A percentile compares a stretch with the other conserved stretches of the same genome.
Conservation (phyloP, 495 filamentous ascomycete genomes). For the Daldinia concentrica region DNA sequence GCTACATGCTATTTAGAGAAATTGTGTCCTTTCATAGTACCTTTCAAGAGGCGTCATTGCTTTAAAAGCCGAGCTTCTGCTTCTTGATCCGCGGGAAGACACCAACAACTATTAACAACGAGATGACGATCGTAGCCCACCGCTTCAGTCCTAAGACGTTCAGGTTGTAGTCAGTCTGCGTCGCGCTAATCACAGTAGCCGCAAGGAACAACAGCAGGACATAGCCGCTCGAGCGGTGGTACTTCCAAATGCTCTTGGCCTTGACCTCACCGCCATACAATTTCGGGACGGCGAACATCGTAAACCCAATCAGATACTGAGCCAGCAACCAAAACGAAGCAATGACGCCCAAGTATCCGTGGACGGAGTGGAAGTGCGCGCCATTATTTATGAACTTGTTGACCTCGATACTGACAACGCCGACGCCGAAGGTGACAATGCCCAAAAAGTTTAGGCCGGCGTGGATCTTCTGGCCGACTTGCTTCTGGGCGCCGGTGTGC, state of each 20-base stretch:
- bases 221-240: constrained; percentile 85
- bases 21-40: not conserved
- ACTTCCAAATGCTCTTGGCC: constrained; percentile 87
- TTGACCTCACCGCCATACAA: constrained; percentile 81
- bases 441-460: constrained; percentile 70
- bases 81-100: constrained; percentile 81
- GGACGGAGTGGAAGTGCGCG: constrained; percentile 77
- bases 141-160: constrained; percentile 70
- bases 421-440: constrained; percentile 67
- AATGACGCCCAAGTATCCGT: constrained; percentile 80
- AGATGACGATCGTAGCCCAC: constrained; percentile 72
- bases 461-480: constrained; percentile 74
- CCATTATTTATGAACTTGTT: constrained; percentile 74
- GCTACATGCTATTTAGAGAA: not conserved
- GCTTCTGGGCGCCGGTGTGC: constrained; percentile 76
- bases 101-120: constrained; percentile 70
- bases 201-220: constrained; percentile 72
- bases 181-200: constrained; percentile 78
- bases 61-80: constrained; percentile 75
- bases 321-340: constrained; percentile 76
- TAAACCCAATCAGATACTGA: constrained; percentile 81
- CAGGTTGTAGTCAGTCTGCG: constrained; percentile 74
- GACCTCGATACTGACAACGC: constrained; percentile 79
- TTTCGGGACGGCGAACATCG: constrained; percentile 75
- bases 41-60: not conserved